Conservation (phyloP, 768 basidiomycete species). For the Trametes elegans region DNA sequence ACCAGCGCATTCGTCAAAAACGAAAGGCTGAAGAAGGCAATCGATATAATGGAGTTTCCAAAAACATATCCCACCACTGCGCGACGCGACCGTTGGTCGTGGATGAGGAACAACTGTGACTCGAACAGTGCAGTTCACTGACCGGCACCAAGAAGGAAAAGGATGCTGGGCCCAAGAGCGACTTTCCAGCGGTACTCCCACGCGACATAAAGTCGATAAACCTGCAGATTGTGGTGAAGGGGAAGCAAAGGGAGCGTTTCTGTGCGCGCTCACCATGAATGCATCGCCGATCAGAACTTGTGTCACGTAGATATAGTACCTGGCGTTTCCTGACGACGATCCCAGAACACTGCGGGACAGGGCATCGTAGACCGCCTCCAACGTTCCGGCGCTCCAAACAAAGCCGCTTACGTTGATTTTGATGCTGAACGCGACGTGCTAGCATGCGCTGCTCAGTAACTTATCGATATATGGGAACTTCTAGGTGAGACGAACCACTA, state of each 20-base stretch:
- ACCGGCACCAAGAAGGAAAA: neutral
- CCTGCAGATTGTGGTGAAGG: neutral
- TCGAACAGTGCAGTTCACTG: neutral
- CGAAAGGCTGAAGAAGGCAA: neutral
- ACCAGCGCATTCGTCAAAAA: neutral
- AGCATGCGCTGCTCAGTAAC: too few species aligned
- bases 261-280: neutral
- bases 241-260: neutral
- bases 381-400: neutral
- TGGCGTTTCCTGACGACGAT: too few species aligned
- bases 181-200: neutral
- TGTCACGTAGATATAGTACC: constrained; percentile 1
- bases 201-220: constrained; percentile 1
- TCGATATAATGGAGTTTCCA: too few species aligned
- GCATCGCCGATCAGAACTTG: neutral
- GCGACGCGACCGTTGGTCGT: too few species aligned
- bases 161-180: neutral
- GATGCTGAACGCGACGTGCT: constrained; percentile 1
- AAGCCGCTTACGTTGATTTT: neutral
- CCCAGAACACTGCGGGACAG: too few species aligned
- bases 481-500: neutral
- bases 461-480: too few species aligned
- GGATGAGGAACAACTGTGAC: neutral
- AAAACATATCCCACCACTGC: too few species aligned
- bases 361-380: neutral